These are phyloP conservation scores for Penicillium polonicum DNA, from an alignment of 2,329 filamentous ascomycete genomes.

Conservation along the genomic window DNA sequence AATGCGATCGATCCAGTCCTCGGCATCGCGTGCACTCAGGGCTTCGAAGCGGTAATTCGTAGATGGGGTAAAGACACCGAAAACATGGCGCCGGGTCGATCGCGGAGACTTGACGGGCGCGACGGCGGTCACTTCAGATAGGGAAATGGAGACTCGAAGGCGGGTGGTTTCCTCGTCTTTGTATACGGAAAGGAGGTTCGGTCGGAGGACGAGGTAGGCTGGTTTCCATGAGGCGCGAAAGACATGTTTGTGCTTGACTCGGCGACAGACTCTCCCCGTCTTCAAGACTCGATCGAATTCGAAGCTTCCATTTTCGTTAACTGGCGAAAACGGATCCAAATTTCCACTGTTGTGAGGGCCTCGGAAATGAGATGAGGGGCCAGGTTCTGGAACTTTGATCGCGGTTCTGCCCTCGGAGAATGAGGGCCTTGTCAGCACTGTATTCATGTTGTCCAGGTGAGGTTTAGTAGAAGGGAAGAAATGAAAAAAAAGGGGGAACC, in stretches of 20 bases:
- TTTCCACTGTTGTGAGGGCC: conserved; percentile 42
- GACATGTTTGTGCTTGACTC: conserved; percentile 92
- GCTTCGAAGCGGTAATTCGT: conserved; percentile 91
- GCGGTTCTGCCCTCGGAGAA: conserved; percentile 27
- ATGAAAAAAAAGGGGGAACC: conserved; percentile 7
- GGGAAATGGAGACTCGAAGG: conserved; percentile 80
- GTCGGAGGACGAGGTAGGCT: conserved; percentile 83
- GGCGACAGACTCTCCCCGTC: conserved; percentile 79
- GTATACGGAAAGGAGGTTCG: conserved; percentile 88
- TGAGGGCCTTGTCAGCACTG: conserved; percentile 23
- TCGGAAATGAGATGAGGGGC: conserved; percentile 24
- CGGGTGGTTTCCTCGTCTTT: conserved; percentile 87
- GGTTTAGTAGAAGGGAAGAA: conserved; percentile 1
- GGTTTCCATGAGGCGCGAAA: conserved; percentile 78
- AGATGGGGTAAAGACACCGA: conserved; percentile 87
- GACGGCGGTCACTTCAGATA: conserved; percentile 88
- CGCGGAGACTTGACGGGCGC: conserved; percentile 86
- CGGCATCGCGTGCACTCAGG: conserved; percentile 67
- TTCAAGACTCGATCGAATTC: conserved; percentile 94
- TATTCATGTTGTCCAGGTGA: conserved; percentile 22
- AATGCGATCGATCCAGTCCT: conserved; percentile 83
- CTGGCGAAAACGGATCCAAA: conserved; percentile 72
- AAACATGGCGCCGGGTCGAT: conserved; percentile 80
- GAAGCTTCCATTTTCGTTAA: conserved; percentile 93
- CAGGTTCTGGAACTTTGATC: conserved; percentile 31